Conservation (phyloP, 2,329 filamentous ascomycete species). For the Cordyceps militaris region DNA sequence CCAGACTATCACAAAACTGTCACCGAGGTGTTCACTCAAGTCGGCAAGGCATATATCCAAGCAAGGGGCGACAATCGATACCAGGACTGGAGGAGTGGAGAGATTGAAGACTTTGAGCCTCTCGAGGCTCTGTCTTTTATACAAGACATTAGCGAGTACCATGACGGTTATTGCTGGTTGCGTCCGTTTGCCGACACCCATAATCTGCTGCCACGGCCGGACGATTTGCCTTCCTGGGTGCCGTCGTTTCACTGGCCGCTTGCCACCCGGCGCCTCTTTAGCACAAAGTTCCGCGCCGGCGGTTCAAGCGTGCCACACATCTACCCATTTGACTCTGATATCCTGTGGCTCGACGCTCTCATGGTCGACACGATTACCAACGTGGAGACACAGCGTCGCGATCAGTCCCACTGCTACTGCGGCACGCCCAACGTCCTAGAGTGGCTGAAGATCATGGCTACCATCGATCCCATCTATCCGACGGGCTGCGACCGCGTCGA, state of each 20-base stretch:
- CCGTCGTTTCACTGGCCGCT: conserved; percentile 10
- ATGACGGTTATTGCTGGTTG: conserved; percentile 7
- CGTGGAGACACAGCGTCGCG: not conserved
- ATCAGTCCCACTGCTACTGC: not conserved
- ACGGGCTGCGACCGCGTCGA: conserved; percentile 10
- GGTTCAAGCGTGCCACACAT: not conserved
- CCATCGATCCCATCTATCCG: not conserved
- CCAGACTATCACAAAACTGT: conserved; percentile 11
- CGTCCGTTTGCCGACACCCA: conserved; percentile 10
- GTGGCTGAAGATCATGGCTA: conserved; percentile 3
- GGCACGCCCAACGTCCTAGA: not conserved
- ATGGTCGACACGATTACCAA: conserved; percentile 1
- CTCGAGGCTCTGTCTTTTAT: conserved; percentile 6
- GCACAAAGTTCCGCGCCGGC: conserved; percentile 5
- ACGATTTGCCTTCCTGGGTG: conserved; percentile 12
- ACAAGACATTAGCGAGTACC: not conserved
- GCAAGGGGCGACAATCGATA: conserved; percentile 10
- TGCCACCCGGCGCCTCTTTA: not conserved
- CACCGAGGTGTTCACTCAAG: conserved; percentile 11
- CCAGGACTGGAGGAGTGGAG: conserved; percentile 10
- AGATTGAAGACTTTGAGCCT: conserved; percentile 6
- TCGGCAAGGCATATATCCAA: conserved; percentile 5
- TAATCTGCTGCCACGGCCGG: not conserved
- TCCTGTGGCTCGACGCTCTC: conserved; percentile 1
- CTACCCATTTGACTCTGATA: not conserved